Conservation (phyloP, 225 moss, liverwort and hornwort genomes). For the Pleurozium schreberi region DNA sequence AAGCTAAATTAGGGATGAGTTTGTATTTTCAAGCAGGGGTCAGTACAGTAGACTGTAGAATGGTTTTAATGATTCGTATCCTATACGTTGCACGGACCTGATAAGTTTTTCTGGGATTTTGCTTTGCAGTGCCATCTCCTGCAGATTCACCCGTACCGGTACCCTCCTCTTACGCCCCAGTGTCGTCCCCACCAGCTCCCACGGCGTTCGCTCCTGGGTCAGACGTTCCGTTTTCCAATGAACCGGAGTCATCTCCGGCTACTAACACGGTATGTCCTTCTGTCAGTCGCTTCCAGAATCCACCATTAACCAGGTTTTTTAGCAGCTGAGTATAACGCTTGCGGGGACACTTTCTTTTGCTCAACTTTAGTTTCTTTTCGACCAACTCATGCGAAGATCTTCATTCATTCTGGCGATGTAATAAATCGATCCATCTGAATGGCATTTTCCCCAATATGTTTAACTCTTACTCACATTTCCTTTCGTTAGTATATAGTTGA, state of each 20-base stretch:
- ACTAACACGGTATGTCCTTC: not conserved
- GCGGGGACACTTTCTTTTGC: too few species aligned
- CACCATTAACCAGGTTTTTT: too few species aligned
- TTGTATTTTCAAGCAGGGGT: too few species aligned
- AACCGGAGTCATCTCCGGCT: not conserved
- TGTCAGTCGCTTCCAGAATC: not conserved
- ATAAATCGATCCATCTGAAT: too few species aligned
- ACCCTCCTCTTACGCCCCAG: not conserved
- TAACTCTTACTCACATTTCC: not conserved
- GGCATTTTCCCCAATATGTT: too few species aligned
- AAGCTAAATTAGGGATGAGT: too few species aligned
- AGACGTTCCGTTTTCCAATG: not conserved
- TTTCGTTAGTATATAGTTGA: too few species aligned
- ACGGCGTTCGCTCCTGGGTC: not conserved
- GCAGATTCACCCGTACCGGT: not conserved
- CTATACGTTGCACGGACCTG: not conserved
- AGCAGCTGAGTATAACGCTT: too few species aligned
- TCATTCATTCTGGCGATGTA: not conserved
- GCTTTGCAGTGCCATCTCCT: not conserved
- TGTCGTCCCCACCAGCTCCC: slow-evolving; percentile 3
- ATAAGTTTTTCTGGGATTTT: not conserved
- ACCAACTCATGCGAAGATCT: too few species aligned
- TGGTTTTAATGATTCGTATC: too few species aligned
- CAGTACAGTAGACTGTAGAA: not conserved
- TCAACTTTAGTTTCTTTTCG: too few species aligned